Evolutionary conservation across 306 rosid species (phyloP), one percentile per base, ranked within the genome.

Genomic region (Senna siamea): DNA sequence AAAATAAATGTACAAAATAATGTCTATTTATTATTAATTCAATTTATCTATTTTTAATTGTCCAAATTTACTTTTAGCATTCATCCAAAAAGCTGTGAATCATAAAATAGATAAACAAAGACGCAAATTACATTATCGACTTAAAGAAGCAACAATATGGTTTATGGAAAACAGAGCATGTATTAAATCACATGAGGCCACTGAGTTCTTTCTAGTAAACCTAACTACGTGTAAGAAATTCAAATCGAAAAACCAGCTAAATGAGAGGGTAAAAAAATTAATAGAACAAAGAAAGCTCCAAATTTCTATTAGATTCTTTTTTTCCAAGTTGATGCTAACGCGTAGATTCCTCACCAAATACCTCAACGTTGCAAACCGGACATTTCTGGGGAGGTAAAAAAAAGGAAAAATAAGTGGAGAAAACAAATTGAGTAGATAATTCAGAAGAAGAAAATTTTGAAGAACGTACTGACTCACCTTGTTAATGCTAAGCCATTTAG

Each of bases 401-500:
- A 9, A 35, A 60, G 40, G 54, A 35, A 50, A 22, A 11, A 22
- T 9, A 35, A 32, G 55, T 8, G 32, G 40, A 17, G 48, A 7
- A 55, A 20, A 72, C 18, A 17, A 8, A n/a, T n/a, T n/a, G n/a
- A n/a, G n/a, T n/a, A n/a, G n/a, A 13, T 22, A 57, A 54, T 44
- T 75, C 47, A 17, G 22, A n/a, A n/a, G 48, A 61, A 47, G n/a
- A 8, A 37, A 17, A 15, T 61, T 72, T 7, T n/a, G 35, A 80
- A 19, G 77, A 55, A 35, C 12, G 1, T 32, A 41, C 43, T 61
- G 51, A 64, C 75, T 10, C 50, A 89, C 98, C 94, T 93, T 93
- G 93, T 86, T 93, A 75, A 93, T 90, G 89, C 82, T 62, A 15
- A 93, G 98, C 98, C 98, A 93, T 84, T 91, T 93, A 76, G 92